Percentiles rank a stretch among this genome's conserved stretches.
These are phyloP conservation scores for Radiomyces spectabilis DNA, from an alignment of 192 early-diverging fungal genomes.

Conservation along the genomic window DNA sequence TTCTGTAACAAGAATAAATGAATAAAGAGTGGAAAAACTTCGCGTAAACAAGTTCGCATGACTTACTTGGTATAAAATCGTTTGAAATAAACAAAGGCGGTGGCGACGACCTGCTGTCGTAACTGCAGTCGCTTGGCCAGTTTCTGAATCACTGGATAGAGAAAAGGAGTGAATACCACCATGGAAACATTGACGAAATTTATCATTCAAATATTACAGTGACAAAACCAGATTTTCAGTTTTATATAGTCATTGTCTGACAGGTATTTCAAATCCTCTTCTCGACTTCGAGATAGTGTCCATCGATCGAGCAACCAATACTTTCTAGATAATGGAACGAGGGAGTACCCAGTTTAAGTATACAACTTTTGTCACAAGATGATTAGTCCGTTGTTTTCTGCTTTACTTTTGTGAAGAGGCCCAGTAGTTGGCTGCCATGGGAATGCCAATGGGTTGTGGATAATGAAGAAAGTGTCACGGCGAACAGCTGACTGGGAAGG, in stretches of 20 bases:
- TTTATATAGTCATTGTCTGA: slow-evolving; percentile 42
- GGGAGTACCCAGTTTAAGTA: not conserved
- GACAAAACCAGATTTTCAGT: slow-evolving; percentile 58
- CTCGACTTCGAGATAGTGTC: slow-evolving; percentile 38
- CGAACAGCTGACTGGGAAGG: no score
- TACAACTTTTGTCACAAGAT: not conserved
- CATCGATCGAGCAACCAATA: slow-evolving; percentile 56
- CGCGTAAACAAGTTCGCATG: not conserved
- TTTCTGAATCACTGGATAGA: slow-evolving; percentile 61
- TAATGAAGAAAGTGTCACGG: no score
- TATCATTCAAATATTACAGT: slow-evolving; percentile 34
- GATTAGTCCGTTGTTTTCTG: not conserved
- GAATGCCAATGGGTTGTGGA: no score
- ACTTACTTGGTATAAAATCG: slow-evolving; percentile 82
- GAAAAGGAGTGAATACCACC: not conserved
- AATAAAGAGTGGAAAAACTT: not conserved
- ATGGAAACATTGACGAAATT: not conserved
- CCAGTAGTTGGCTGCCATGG: slow-evolving; percentile 72
- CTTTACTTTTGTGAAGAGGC: slow-evolving; percentile 58
- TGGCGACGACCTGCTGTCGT: slow-evolving; percentile 77
- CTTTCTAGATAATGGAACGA: slow-evolving; percentile 23
- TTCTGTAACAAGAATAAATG: slow-evolving; percentile 37
- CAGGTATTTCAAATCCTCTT: slow-evolving; percentile 48
- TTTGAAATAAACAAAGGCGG: slow-evolving; percentile 82
- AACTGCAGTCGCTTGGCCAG: slow-evolving; percentile 64